Evolutionary conservation across 1,139 yeast genomes (phyloP), one percentile per base, ranked within the genome.

Genomic region (Pichia kudriavzevii): DNA sequence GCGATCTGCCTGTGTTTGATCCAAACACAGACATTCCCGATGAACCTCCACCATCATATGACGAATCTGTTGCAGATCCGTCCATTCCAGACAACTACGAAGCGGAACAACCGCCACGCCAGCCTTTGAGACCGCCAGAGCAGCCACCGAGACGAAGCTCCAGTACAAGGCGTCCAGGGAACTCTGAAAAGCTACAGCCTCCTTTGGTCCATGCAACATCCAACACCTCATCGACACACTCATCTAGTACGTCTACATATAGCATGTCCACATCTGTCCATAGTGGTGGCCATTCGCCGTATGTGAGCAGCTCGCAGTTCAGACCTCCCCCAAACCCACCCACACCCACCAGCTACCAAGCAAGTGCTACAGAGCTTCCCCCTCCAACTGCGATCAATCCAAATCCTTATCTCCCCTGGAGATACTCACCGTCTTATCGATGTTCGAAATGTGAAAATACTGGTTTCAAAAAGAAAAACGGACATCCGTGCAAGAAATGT

Each of bases 361-460:
- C 42, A 30, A 41, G 44, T 17, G 21, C 41, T 20, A 32, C 13
- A 2, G 39, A 34, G 12, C 24, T 34, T 9, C 38, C 38, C 4
- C 28, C 29, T 25, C 39, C 43, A 11, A 31, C 48, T 4, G 42
- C 41, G 12, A 32, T 38, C n/a, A 39, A 41, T 15, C 45, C 45
- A 10, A 66, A 65, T 40, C 42, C 54, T 4, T 49, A 50, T 12
- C 61, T 80, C 4, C 94, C 94, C 1, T 82, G 84, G 69, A 58
- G 58, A 34, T 84, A 81, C 50, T 94, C 94, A 1, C 19, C 36
- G 11, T 57, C 74, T 2, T 79, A 64, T 52, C 61, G 64, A 44
- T 85, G 95, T 52, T 59, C 63, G 7, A 79, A 79, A 49, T 85
- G 95, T 60, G 61, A 69, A 39, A 85, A 85, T 52, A 80, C 93